Evolutionary conservation across 257 asterid species (phyloP).

Genomic region (Nyctanthes arbortristis): DNA sequence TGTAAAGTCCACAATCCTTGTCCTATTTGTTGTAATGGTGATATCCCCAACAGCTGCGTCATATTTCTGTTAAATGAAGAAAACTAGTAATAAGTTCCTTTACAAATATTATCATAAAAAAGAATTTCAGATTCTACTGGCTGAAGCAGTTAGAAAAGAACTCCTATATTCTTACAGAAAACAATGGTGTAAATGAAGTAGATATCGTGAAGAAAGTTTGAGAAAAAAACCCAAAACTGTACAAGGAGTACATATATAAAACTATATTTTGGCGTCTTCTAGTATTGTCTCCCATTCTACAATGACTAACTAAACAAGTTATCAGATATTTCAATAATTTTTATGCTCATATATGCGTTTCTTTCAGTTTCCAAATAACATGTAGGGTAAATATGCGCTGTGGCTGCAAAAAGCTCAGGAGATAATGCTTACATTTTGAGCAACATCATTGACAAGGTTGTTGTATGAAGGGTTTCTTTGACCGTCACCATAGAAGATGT

Average conservation of each 20-base stretch:
- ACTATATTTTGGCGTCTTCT: too few species aligned
- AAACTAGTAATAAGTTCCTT: neutral
- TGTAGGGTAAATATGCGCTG: neutral
- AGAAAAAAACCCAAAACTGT: neutral
- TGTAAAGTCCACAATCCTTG: constrained; percentile 23
- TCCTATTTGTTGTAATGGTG: constrained; percentile 14
- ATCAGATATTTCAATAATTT: neutral
- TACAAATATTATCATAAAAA: neutral
- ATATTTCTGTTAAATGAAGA: constrained; percentile 11
- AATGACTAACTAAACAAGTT: neutral
- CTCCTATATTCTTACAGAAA: neutral
- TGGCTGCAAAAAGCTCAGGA: neutral
- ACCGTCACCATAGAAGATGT: constrained; percentile 66
- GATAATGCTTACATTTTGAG: constrained; percentile 49
- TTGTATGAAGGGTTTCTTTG: constrained; percentile 52
- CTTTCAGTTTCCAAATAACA: neutral
- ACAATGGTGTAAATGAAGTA: neutral
- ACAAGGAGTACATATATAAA: neutral
- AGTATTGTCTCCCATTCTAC: neutral
- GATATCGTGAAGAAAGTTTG: neutral
- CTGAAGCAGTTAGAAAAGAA: neutral
- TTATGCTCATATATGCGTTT: neutral
- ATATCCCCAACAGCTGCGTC: constrained; percentile 25
- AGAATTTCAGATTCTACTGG: neutral
- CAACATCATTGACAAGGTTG: constrained; percentile 46